Percentiles rank a stretch among this genome's conserved stretches.
Evolutionary conservation across 495 filamentous ascomycete species (phyloP).

Genomic region (Neurospora intermedia): DNA sequence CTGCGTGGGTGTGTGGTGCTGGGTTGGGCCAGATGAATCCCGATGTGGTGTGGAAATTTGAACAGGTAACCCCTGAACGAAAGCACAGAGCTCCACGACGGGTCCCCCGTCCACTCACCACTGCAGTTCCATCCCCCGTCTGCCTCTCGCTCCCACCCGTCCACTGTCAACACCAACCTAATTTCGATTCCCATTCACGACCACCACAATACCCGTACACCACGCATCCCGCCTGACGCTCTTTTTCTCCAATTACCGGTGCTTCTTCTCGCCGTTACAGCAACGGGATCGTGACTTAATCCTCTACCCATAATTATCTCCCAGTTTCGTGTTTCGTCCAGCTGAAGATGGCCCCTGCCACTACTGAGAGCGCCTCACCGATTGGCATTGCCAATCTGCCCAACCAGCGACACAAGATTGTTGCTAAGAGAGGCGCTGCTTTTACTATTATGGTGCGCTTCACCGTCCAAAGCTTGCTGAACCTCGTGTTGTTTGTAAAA

Average conservation of each 20-base stretch:
- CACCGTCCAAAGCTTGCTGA: neutral
- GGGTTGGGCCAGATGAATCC: neutral
- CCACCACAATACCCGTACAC: neutral
- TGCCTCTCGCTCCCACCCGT: constrained; percentile 8
- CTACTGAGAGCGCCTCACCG: constrained; percentile 76
- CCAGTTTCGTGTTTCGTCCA: constrained; percentile 5
- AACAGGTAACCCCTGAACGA: constrained; percentile 25
- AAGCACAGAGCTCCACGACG: constrained; percentile 19
- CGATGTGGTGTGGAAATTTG: constrained; percentile 31
- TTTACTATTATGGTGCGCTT: constrained; percentile 93
- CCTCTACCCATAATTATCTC: constrained; percentile 4
- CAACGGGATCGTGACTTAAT: constrained; percentile 4
- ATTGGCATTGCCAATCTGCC: constrained; percentile 99
- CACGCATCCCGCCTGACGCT: constrained; percentile 1
- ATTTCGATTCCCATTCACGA: constrained; percentile 1
- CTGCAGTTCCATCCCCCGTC: constrained; percentile 6
- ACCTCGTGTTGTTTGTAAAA: neutral
- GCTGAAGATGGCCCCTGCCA: constrained; percentile 58
- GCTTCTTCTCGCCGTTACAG: constrained; percentile 8
- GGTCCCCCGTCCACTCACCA: neutral
- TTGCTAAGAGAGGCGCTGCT: constrained; percentile 95
- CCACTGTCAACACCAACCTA: constrained; percentile 18
- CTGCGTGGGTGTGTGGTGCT: neutral
- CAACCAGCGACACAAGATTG: constrained; percentile 99
- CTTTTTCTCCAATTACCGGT: constrained; percentile 8